A percentile compares a stretch with the other conserved stretches of the same genome.
Conservation (phyloP, 164 flowering plant genomes). For the Vitis amurensis region DNA sequence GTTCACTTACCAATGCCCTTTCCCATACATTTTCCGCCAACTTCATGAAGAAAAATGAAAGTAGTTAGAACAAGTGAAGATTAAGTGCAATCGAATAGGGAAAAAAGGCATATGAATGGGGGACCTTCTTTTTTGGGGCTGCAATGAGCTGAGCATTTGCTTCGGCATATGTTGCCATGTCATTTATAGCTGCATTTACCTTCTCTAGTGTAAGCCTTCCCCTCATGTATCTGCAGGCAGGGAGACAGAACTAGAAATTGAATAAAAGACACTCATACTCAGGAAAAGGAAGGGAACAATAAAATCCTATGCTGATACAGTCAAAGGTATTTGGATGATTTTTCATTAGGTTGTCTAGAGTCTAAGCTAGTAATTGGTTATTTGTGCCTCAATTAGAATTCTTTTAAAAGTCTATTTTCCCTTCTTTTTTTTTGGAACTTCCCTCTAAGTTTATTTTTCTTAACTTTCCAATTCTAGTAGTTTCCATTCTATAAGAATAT, state of each 20-base stretch:
- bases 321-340: too few relatives aligned
- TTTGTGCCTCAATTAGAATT: too few relatives aligned
- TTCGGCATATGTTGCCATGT: conserved; percentile 90
- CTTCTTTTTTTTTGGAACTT: too few relatives aligned
- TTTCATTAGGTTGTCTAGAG: too few relatives aligned
- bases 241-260: neutral
- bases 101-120: neutral
- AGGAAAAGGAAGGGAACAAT: neutral
- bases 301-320: neutral
- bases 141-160: conserved; percentile 78
- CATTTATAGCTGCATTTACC: conserved; percentile 83
- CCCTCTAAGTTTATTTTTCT: too few relatives aligned
- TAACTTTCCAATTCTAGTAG: too few relatives aligned
- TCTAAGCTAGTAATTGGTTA: too few relatives aligned
- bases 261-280: neutral
- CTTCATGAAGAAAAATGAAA: conserved; percentile 42
- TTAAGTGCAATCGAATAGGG: neutral
- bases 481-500: too few relatives aligned
- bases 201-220: conserved; percentile 92
- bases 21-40: conserved; percentile 72
- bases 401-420: too few relatives aligned
- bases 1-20: conserved; percentile 75
- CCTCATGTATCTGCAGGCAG: conserved; percentile 81
- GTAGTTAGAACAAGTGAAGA: conserved; percentile 22
- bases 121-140: conserved; percentile 80